Percentiles rank a stretch among this genome's conserved stretches.
Conservation (phyloP, 2,329 filamentous ascomycete species). For the Pseudogymnoascus sp. region DNA sequence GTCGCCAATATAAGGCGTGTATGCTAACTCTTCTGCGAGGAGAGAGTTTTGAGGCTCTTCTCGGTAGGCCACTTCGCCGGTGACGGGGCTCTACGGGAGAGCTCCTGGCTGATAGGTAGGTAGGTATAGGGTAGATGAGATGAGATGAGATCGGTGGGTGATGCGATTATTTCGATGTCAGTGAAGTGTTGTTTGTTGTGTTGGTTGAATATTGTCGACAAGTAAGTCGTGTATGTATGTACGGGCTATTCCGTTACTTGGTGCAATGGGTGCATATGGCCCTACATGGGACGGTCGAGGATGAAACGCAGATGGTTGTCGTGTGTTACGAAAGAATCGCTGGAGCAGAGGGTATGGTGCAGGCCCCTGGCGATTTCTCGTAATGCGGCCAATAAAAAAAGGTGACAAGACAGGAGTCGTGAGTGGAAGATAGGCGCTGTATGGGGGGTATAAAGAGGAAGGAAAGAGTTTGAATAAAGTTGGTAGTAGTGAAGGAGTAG, state of each 20-base stretch:
- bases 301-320: conserved; percentile 5
- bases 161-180: background rate
- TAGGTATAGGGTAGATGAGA: background rate
- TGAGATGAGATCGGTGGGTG: background rate
- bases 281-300: background rate
- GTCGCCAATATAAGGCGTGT: conserved; percentile 29
- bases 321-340: conserved; percentile 7
- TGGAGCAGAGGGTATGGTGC: conserved; percentile 19
- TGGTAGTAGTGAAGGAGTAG: background rate
- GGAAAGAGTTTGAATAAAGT: background rate
- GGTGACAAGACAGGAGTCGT: background rate
- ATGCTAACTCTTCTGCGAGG: conserved; percentile 32
- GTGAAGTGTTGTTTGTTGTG: background rate
- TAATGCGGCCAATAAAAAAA: conserved; percentile 1
- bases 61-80: conserved; percentile 40
- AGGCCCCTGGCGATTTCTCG: conserved; percentile 15
- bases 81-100: conserved; percentile 10
- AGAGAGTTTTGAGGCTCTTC: conserved; percentile 40
- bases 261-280: conserved; percentile 1
- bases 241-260: background rate
- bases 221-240: background rate
- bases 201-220: background rate
- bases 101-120: background rate
- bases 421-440: background rate
- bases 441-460: background rate